Base-by-base conservation (phyloP, 108 stramenopile genomes). In the Discostella pseudostelligera region DNA sequence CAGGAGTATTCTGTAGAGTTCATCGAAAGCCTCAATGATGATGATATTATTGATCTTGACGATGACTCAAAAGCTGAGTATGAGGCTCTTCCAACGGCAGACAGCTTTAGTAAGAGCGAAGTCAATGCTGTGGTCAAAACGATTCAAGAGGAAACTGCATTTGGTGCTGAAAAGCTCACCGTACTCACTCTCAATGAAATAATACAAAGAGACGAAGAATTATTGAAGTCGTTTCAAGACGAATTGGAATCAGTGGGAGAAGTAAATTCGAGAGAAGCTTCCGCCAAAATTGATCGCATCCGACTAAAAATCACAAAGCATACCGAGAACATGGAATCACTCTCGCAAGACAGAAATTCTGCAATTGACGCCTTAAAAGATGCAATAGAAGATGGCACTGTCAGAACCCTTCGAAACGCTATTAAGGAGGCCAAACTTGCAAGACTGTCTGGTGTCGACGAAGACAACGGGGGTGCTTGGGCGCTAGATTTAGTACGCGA, bases 351-450 rank as follows among this genome's bases (percentile, higher is more conserved):
- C 25, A 72, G 92, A 54, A 67, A 62, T 24, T 48, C 39, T 11
- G 89, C 92, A 4, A 73, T 89, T 19, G 86, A 87, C 46, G 53
- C 48, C 11, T 47, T 93, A 45, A 80, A 78, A 48, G 92, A 93
- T 76, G 89, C 89, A 17, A 93, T 93, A 51, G 81, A 83, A 32
- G 92, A 93, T 74, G 92, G 92, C 19, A 93, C 92, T n/a, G 83
- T 93, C 16, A 93, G 89, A 68, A 82, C 84, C 14, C 78, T 93
- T 2, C 72, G 84, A 25, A 66, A 69, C 54, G 92, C 89, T 17
- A 87, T 93, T 40, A 79, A 81, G 39, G 53, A 76, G 39, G 87
- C 92, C 8, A 89, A 93, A 53, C 77, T 83, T 16, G 89, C 89
- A 25, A 79, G 76, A 28, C 76, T 93, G 9, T 81, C 83, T 21